Evolutionary conservation across 371 early-diverging fungal species (phyloP), one percentile per base, ranked within the genome.

Genomic region (Dichotomocladium elegans): DNA sequence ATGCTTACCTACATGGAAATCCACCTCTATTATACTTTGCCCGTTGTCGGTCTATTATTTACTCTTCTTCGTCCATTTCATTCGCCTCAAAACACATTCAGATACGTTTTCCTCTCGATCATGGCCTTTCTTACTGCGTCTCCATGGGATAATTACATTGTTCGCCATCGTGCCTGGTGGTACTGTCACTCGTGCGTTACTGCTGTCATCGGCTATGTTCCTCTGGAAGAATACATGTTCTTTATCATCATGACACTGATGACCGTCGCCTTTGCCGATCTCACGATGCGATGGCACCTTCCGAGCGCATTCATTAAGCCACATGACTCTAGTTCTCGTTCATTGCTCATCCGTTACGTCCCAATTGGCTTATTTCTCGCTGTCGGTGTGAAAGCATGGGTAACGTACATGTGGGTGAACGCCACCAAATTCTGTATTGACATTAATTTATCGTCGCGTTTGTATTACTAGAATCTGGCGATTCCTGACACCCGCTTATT

Each of bases 91-190:
- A 77, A 77, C 17, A 41, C 28, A 3, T 47, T 72, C 57, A 82
- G 80, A 51, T 68, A 81, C 28, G 41, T 57, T 4, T 70, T 78
- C 21, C 60, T 86, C 21, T 27, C 57, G 7, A 4, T 50, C 0
- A 51, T 84, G 28, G 81, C 86, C 0, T 57, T 84, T 15, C 9
- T 58, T 0, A 84, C 83, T 4, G 83, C 86, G 0, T 77, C 81
- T 9, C 56, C 74, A 7, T 86, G 86, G 86, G 86, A 86, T 53
- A 82, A 83, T 46, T 84, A 74, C 45, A 81, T 68, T 50, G 77
- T 76, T 2, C 74, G 73, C 26, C 72, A 76, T 43, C 66, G 68
- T n/a, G 81, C 77, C 0, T 77, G 78, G 80, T 68, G 60, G 27
- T 85, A 83, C 46, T 76, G 78, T 33, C 60, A 68, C 14, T 57